Percentiles rank a stretch among this genome's conserved stretches.
Evolutionary conservation across 148 eudicot genomes (phyloP).

Genomic region (Silene uniflora): DNA sequence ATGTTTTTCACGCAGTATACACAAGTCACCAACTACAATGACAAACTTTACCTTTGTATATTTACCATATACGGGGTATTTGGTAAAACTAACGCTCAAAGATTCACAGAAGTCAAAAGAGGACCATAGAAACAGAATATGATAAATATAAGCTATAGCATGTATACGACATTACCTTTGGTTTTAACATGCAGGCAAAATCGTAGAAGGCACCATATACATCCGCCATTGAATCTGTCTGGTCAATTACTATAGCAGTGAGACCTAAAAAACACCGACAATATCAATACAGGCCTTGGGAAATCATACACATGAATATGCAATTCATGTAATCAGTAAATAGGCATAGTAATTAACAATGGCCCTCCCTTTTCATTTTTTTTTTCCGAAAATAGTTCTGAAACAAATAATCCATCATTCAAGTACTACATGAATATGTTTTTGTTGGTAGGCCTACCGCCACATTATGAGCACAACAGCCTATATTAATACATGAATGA

Average conservation of each 20-base stretch:
- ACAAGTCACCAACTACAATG: background rate
- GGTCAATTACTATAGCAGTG: constrained; percentile 72
- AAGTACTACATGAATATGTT: background rate
- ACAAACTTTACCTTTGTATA: background rate
- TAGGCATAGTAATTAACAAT: background rate
- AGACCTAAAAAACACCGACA: constrained; percentile 46
- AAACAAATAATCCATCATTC: background rate
- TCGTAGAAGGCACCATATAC: constrained; percentile 88
- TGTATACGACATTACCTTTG: constrained; percentile 45
- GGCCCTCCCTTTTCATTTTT: background rate
- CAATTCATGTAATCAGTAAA: too few species aligned
- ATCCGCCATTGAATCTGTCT: constrained; percentile 68
- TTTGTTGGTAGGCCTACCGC: background rate
- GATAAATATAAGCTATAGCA: background rate
- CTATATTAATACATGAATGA: background rate
- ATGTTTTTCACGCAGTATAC: background rate
- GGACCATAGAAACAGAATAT: too few species aligned
- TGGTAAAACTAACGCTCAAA: too few species aligned
- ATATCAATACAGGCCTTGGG: background rate
- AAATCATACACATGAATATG: background rate
- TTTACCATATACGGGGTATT: background rate
- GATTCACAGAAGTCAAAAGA: too few species aligned
- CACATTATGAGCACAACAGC: background rate
- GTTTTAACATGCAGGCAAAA: constrained; percentile 67
- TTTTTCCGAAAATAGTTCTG: too few species aligned